Conservation (phyloP, 768 basidiomycete genomes). For the Kondoa malvinella region DNA sequence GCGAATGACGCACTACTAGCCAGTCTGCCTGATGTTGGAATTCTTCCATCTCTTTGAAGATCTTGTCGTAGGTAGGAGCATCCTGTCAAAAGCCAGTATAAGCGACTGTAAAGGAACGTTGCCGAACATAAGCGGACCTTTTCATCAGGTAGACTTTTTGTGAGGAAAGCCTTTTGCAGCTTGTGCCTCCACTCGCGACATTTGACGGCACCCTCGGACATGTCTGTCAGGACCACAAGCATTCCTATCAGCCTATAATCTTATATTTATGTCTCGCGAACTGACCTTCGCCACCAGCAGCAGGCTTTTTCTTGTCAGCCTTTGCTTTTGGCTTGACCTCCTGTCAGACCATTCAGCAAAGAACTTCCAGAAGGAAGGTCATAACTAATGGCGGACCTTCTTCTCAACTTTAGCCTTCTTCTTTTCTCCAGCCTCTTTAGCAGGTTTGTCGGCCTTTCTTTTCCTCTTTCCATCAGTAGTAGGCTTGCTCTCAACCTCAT, state of each 20-base stretch:
- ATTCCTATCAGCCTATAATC: conserved; percentile 4
- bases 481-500: conserved; percentile 14
- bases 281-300: conserved; percentile 12
- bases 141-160: conserved; percentile 16
- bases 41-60: conserved; percentile 26
- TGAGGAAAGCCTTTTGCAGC: conserved; percentile 51
- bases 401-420: conserved; percentile 21
- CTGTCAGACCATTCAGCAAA: conserved; percentile 4
- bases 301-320: conserved; percentile 39
- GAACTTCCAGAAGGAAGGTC: not conserved
- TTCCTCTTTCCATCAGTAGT: conserved; percentile 26
- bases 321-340: conserved; percentile 40
- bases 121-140: conserved; percentile 4
- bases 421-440: conserved; percentile 32
- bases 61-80: conserved; percentile 20
- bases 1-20: conserved; percentile 21
- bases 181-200: conserved; percentile 85
- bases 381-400: conserved; percentile 10
- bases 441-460: conserved; percentile 30
- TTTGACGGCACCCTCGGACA: conserved; percentile 37
- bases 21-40: conserved; percentile 26
- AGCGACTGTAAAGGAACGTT: not conserved
- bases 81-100: not conserved
- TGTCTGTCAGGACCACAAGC: not conserved
- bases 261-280: not conserved